Percentiles rank a stretch among this genome's conserved stretches.
Conservation (phyloP, 306 rosid genomes). For the Canavalia gladiata region DNA sequence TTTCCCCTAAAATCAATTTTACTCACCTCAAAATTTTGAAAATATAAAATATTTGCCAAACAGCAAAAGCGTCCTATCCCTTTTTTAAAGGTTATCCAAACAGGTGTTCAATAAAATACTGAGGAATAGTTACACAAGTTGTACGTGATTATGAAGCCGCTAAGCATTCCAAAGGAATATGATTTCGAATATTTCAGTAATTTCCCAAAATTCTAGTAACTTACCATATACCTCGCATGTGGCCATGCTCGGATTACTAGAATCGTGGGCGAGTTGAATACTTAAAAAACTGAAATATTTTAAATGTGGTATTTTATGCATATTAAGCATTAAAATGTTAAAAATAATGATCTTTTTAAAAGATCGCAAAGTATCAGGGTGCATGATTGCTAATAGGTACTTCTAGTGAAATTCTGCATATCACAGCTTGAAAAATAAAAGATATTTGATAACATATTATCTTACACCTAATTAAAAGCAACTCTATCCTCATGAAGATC, state of each 20-base stretch:
- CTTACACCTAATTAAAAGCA: background rate
- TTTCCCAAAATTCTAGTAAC: background rate
- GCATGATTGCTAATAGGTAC: no score
- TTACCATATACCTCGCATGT: background rate
- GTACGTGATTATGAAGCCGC: background rate
- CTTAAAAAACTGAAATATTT: background rate
- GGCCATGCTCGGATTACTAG: background rate
- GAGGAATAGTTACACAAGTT: background rate
- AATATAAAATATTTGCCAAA: no score
- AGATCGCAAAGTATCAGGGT: no score
- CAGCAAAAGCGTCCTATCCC: no score
- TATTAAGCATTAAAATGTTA: background rate
- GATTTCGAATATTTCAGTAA: background rate
- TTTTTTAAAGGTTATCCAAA: no score
- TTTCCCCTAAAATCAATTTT: no score
- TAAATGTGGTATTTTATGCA: background rate
- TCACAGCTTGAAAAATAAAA: background rate
- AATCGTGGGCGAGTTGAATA: background rate
- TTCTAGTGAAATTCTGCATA: background rate
- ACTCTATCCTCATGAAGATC: conserved; percentile 9
- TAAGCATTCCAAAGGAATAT: background rate
- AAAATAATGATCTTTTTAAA: background rate
- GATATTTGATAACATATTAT: background rate
- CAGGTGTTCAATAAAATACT: background rate
- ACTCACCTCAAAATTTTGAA: no score